Evolutionary conservation across 2,329 filamentous ascomycete genomes (phyloP), one percentile per base, ranked within the genome.

Genomic region (Arthrobotrys sinensis): DNA sequence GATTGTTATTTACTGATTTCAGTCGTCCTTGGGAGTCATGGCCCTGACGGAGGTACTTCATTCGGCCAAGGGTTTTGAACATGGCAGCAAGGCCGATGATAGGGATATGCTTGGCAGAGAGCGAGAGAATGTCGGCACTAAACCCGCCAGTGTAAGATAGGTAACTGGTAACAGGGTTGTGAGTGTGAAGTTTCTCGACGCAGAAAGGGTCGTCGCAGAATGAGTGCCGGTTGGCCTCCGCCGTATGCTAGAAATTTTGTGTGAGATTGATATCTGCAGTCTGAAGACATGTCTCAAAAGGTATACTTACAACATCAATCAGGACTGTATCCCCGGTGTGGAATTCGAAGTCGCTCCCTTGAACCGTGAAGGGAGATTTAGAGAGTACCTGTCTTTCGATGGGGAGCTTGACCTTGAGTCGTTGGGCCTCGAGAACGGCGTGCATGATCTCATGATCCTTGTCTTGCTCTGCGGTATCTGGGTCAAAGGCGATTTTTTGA

Each of bases 51-150:
- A 80, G 69, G 19, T 79, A 68, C 28, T 80, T 80, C 73, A 81
- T 69, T 62, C 76, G 79, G n/a, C 79, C 80, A 52, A 81, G 60
- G 21, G 80, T 72, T 66, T 80, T 81, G 62, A 80, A 79, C 63
- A 78, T 81, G 14, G 79, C 65, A 2, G 72, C 68, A 3, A 81
- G 43, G 8, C 62, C 68, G 46, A 78, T 57, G 5, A 77, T 60
- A 21, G 73, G 73, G 21, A 77, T 77, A 19, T 71, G 62, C 40
- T 64, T 70, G 7, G 60, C 73, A 11, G 69, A 68, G 21, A 77
- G 60, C 3, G 64, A 71, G 21, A 77, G 60, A 19, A 77, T 71
- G n/a, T 77, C 73, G 3, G 32, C 50, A 28, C 66, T 71, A 32
- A 71, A 77, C 11, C 73, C 66, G 19, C 66, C 66, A 12, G 50